Evolutionary conservation across 306 rosid species (phyloP).

Genomic region (Quercus glauca): DNA sequence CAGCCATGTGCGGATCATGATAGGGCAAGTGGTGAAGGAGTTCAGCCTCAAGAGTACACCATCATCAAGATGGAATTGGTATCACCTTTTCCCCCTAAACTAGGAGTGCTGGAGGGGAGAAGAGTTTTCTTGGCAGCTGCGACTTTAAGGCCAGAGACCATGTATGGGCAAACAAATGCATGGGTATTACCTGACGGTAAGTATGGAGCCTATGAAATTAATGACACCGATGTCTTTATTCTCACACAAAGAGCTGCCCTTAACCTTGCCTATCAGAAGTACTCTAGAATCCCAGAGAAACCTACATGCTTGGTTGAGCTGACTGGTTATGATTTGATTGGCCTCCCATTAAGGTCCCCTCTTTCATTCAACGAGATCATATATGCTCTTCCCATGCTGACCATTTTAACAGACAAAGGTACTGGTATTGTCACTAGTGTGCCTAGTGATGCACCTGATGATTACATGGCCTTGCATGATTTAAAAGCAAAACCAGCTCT

Average conservation of each 20-base stretch:
- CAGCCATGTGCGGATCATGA: constrained; percentile 99
- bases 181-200: constrained; percentile 96
- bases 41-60: constrained; percentile 93
- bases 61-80: constrained; percentile 84
- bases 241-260: constrained; percentile 73
- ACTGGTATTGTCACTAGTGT: constrained; percentile 96
- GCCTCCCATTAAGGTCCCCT: constrained; percentile 84
- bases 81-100: constrained; percentile 62
- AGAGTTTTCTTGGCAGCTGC: constrained; percentile 86
- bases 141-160: constrained; percentile 92
- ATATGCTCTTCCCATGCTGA: constrained; percentile 93
- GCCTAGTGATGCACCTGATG: constrained; percentile 97
- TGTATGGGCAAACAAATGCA: constrained; percentile 98
- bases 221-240: constrained; percentile 71
- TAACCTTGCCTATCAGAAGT: constrained; percentile 83
- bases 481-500: constrained; percentile 71
- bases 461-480: constrained; percentile 88
- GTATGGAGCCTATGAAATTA: constrained; percentile 88
- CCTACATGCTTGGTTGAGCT: constrained; percentile 76
- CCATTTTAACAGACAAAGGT: constrained; percentile 89
- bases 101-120: constrained; percentile 66
- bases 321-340: constrained; percentile 83
- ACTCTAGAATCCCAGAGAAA: constrained; percentile 62
- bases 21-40: constrained; percentile 94
- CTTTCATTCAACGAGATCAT: constrained; percentile 64